phyloP scores from a whole-genome alignment of 2,329 filamentous ascomycete species.

The Colletotrichum destructivum region DNA sequence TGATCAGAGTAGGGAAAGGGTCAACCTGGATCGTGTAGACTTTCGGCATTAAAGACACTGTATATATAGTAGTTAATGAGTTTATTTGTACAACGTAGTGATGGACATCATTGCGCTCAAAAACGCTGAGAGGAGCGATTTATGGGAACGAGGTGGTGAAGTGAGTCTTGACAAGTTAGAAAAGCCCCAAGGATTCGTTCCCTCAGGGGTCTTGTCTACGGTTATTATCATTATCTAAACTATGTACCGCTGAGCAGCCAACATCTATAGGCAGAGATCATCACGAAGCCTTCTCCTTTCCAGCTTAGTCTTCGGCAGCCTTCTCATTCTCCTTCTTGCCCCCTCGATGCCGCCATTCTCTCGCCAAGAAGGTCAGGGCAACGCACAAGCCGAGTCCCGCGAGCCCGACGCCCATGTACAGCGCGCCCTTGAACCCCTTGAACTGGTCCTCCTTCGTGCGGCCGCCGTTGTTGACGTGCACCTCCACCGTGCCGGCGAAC shows the following conservation, averaged over 20 bases:
- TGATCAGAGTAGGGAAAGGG: not conserved
- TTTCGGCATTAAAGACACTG: too few species aligned
- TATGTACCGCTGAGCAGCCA: not conserved
- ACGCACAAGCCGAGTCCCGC: constrained; percentile 29
- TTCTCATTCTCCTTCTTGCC: not conserved
- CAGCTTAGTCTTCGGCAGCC: constrained; percentile 15
- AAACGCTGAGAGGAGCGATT: too few species aligned
- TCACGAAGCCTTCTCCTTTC: not conserved
- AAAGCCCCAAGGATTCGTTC: not conserved
- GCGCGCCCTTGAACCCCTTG: constrained; percentile 54
- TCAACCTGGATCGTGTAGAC: not conserved
- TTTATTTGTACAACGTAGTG: too few species aligned
- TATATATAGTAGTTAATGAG: too few species aligned
- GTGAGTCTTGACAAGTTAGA: too few species aligned
- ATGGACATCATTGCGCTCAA: too few species aligned
- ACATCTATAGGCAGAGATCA: not conserved
- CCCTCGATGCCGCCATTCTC: constrained; percentile 35
- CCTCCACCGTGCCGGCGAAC: constrained; percentile 76
- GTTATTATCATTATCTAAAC: not conserved
- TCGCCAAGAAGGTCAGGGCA: constrained; percentile 28
- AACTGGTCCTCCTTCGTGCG: constrained; percentile 47
- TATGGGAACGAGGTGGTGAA: too few species aligned
- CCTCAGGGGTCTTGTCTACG: not conserved
- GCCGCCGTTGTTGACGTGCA: constrained; percentile 49
- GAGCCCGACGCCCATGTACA: constrained; percentile 60